These are phyloP conservation scores for Russula abietina DNA, from an alignment of 768 basidiomycete species.

Conservation along the genomic window DNA sequence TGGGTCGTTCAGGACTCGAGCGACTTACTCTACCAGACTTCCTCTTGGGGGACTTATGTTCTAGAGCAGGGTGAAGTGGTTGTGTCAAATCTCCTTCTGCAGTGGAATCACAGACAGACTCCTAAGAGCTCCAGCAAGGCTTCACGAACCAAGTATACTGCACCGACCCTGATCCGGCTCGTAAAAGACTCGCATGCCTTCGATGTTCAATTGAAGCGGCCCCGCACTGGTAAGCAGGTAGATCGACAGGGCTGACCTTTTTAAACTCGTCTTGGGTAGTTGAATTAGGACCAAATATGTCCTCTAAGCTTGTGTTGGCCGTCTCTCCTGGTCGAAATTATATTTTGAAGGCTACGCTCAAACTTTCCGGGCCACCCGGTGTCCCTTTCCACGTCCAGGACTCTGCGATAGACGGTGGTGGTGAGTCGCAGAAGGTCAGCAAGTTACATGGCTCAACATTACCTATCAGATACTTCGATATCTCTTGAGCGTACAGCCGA, in stretches of 20 bases:
- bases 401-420: slow-evolving; percentile 36
- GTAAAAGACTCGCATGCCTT: slow-evolving; percentile 58
- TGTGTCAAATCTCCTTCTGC: slow-evolving; percentile 57
- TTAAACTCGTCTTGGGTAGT: background rate
- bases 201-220: slow-evolving; percentile 57
- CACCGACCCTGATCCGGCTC: slow-evolving; percentile 48
- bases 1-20: background rate
- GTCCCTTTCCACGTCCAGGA: slow-evolving; percentile 42
- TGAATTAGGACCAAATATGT: slow-evolving; percentile 60
- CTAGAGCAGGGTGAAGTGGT: slow-evolving; percentile 64
- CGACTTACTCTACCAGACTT: slow-evolving; percentile 28
- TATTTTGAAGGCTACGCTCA: slow-evolving; percentile 47
- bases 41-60: slow-evolving; percentile 61
- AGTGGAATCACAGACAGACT: slow-evolving; percentile 50
- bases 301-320: slow-evolving; percentile 47
- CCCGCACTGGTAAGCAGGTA: slow-evolving; percentile 33
- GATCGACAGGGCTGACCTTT: slow-evolving; percentile 17
- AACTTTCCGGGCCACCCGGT: slow-evolving; percentile 50
- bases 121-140: slow-evolving; percentile 24
- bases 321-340: slow-evolving; percentile 68
- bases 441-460: background rate
- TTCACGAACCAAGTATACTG: slow-evolving; percentile 28
- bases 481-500: slow-evolving; percentile 38
- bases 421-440: slow-evolving; percentile 26
- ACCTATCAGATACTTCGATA: slow-evolving; percentile 15